A percentile compares a stretch with the other conserved stretches of the same genome.
These are phyloP conservation scores for Cladosporium sp. DNA, from an alignment of 2,329 filamentous ascomycete species.

Conservation along the genomic window DNA sequence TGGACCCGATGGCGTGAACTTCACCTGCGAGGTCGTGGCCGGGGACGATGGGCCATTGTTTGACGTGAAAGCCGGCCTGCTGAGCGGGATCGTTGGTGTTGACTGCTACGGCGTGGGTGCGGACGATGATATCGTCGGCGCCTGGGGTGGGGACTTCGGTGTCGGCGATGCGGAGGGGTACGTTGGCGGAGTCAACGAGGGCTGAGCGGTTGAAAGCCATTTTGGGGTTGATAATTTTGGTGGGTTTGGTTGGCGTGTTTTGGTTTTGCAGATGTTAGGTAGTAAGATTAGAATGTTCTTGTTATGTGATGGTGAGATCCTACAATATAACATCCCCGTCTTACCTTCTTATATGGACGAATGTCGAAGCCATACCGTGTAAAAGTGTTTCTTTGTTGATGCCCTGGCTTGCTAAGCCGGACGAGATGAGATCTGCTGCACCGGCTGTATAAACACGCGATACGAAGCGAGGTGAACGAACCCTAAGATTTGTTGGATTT, in stretches of 20 bases:
- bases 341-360: neutral
- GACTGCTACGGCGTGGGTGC: slow-evolving; percentile 30
- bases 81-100: slow-evolving; percentile 31
- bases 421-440: neutral
- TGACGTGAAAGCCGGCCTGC: slow-evolving; percentile 24
- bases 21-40: slow-evolving; percentile 32
- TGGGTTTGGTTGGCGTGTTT: neutral
- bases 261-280: neutral
- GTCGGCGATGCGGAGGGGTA: slow-evolving; percentile 25
- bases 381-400: neutral
- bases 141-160: slow-evolving; percentile 29
- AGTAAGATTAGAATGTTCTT: neutral
- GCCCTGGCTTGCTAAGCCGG: neutral
- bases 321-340: neutral
- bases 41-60: slow-evolving; percentile 31
- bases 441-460: neutral
- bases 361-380: neutral
- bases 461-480: neutral
- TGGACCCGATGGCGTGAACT: slow-evolving; percentile 32
- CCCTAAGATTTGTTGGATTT: neutral
- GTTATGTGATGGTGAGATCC: neutral
- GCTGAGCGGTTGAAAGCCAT: slow-evolving; percentile 18
- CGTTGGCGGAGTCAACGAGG: slow-evolving; percentile 6
- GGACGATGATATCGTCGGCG: slow-evolving; percentile 31
- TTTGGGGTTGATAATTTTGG: neutral